phyloP scores from a whole-genome alignment of 768 basidiomycete genomes.

The Hypsizygus marmoreus region DNA sequence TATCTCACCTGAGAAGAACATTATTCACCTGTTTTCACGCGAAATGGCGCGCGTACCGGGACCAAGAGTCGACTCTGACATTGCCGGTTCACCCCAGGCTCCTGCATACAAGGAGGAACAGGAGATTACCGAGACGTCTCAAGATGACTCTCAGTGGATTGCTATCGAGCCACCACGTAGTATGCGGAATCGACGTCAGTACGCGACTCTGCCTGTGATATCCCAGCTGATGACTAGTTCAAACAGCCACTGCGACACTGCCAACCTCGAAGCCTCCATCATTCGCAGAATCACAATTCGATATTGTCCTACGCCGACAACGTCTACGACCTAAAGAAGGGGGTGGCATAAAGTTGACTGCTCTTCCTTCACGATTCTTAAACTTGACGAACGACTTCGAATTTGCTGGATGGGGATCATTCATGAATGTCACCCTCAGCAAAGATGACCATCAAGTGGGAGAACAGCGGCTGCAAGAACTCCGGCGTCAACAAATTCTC shows the following conservation, averaged over 20 bases:
- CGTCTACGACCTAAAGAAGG: conserved; percentile 46
- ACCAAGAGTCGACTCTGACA: neutral
- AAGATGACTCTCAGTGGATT: conserved; percentile 19
- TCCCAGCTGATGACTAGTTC: neutral
- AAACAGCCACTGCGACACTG: neutral
- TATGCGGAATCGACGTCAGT: conserved; percentile 6
- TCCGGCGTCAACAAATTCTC: conserved; percentile 42
- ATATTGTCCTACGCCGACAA: conserved; percentile 62
- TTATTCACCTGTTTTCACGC: too few species aligned
- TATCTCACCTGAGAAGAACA: too few species aligned
- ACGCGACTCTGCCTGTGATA: neutral
- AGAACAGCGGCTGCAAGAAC: conserved; percentile 26
- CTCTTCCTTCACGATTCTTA: conserved; percentile 60
- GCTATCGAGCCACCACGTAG: conserved; percentile 24
- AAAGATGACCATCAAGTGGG: conserved; percentile 41
- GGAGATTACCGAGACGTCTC: conserved; percentile 1
- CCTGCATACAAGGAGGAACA: conserved; percentile 2
- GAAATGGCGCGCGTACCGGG: neutral
- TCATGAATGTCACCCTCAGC: conserved; percentile 47
- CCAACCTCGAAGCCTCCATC: conserved; percentile 28
- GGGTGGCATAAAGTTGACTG: conserved; percentile 40
- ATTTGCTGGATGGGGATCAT: conserved; percentile 72
- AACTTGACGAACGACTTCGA: conserved; percentile 66
- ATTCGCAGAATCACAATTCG: conserved; percentile 51
- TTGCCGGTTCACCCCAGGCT: too few species aligned